phyloP scores from a whole-genome alignment of 108 stramenopile species.

The Pseudonitzschia delicatissima region DNA sequence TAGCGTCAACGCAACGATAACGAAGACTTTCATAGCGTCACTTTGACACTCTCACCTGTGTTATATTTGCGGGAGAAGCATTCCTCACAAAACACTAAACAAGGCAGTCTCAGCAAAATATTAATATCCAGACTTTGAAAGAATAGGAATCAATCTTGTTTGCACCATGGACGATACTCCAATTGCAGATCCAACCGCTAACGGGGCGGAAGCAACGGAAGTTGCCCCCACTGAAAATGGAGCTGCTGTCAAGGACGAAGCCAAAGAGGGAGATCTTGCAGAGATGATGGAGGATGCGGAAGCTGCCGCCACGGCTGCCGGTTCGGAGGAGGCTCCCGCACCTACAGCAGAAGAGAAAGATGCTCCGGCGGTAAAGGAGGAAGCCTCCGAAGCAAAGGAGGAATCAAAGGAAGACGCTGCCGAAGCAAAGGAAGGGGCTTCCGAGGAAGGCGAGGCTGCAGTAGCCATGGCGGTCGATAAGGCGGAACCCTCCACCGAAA shows the following conservation, averaged over 20 bases:
- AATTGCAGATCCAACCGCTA: background rate
- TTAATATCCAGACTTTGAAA: slow-evolving; percentile 10
- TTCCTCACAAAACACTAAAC: slow-evolving; percentile 9
- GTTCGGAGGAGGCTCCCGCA: background rate
- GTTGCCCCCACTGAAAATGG: background rate
- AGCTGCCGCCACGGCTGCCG: slow-evolving; percentile 2
- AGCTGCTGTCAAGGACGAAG: slow-evolving; percentile 16
- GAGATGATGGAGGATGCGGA: background rate
- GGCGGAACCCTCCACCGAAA: background rate
- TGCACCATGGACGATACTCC: background rate
- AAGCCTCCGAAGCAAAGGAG: background rate
- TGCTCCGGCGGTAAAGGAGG: background rate
- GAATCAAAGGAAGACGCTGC: background rate
- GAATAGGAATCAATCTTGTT: background rate
- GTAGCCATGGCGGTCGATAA: slow-evolving; percentile 10
- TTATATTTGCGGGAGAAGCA: no score
- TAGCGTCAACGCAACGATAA: no score
- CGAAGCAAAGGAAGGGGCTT: background rate
- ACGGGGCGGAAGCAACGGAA: background rate
- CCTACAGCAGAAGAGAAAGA: background rate
- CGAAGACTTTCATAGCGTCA: no score
- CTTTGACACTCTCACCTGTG: no score
- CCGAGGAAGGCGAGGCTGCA: background rate
- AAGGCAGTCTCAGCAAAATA: background rate
- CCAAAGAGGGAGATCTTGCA: slow-evolving; percentile 13